Evolutionary conservation across 208 protist genomes (phyloP), one percentile per base, ranked within the genome.

Genomic region (Wallacemonas sp.): DNA sequence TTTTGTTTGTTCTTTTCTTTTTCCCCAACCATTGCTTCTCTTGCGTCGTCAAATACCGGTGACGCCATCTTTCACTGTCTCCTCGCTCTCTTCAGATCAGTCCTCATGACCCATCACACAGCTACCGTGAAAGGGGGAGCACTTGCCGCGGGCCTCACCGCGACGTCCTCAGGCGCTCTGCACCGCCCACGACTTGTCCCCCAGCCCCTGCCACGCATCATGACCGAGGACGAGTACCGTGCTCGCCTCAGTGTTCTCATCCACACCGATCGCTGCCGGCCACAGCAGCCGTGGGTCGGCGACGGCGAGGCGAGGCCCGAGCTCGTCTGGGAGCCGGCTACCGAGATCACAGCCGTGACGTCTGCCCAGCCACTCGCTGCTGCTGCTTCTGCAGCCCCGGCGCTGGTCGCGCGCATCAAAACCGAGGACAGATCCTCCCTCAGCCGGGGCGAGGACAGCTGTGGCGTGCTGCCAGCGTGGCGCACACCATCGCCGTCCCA

Each of bases 281-380:
- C 55, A 4, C 14, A 33, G 24, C 14, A 27, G 2, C 23, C 65
- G 44, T 72, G 66, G 75, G 74, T 73, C 14, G 17, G 21, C 11
- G 62, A 44, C 4, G 57, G 38, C 14, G 67, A 57, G 29, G 33
- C 56, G 27, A 49, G 33, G 26, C 72, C 55, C 6, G 48, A 48
- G 21, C 72, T 78, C 8, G 49, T 74, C 4, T 78, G 72, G 72
- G 61, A 55, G 39, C 34, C 56, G 14, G 65, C 12, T 27, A 32
- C 24, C 39, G 11, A 41, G 12, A 49, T 23, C 44, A 23, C n/a
- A n/a, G n/a, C n/a, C n/a, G n/a, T n/a, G n/a, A n/a, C n/a, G n/a
- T n/a, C n/a, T 41, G 36, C 36, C 36, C 36, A 41, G 6, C 6
- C 36, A 17, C 36, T 17, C 36, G 36, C 36, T 41, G 9, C 14